Conservation (phyloP, 73 alveolate species). For the Tetrahymena elliotti region DNA sequence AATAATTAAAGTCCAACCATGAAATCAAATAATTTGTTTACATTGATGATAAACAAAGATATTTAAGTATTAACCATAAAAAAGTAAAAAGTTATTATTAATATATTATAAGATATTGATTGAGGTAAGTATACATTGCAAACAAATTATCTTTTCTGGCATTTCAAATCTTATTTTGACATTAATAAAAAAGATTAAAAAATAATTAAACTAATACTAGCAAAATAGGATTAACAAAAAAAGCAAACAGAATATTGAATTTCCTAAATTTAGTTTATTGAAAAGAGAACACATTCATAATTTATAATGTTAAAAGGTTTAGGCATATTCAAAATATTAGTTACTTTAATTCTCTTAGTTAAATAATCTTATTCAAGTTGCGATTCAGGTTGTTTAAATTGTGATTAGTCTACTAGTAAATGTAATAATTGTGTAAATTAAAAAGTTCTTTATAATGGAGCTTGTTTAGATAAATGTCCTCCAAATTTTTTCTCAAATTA, state of each 20-base stretch:
- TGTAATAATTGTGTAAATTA: background rate
- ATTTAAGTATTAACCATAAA: background rate
- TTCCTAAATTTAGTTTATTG: background rate
- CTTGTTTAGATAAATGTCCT: background rate
- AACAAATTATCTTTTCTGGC: background rate
- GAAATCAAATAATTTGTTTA: background rate
- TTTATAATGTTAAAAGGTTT: background rate
- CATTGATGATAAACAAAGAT: background rate
- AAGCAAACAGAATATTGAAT: background rate
- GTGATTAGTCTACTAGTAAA: background rate
- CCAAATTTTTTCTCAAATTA: background rate
- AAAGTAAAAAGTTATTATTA: too few species aligned
- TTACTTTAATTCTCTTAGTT: background rate
- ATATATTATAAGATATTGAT: background rate
- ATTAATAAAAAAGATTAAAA: background rate
- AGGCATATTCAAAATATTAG: background rate
- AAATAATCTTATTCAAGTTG: background rate
- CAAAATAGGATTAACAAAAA: background rate
- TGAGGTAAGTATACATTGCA: background rate
- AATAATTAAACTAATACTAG: background rate
- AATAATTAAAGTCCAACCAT: background rate
- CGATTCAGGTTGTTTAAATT: background rate
- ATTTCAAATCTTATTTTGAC: background rate
- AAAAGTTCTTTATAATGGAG: background rate
- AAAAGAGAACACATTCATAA: background rate